Evolutionary conservation across 805 yeast genomes (phyloP).

Genomic region (Pichia membranifaciens): DNA sequence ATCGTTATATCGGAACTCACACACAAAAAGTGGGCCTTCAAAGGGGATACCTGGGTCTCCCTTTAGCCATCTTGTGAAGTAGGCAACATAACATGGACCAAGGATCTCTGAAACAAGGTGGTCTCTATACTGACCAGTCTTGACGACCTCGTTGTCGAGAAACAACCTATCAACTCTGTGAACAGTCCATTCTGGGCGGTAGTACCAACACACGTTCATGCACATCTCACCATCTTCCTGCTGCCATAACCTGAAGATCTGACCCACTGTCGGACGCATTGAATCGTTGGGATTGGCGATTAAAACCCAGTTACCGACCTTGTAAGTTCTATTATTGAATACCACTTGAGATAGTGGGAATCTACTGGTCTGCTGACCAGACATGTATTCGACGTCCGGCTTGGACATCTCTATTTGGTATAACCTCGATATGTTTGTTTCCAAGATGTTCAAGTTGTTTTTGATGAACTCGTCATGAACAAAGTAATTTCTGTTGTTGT

Average conservation of each 20-base stretch:
- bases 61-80: slow-evolving; percentile 88
- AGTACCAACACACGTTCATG: slow-evolving; percentile 96
- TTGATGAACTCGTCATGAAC: slow-evolving; percentile 52
- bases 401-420: slow-evolving; percentile 66
- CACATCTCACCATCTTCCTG: slow-evolving; percentile 70
- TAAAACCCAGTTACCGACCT: slow-evolving; percentile 94
- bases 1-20: slow-evolving; percentile 93
- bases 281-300: slow-evolving; percentile 83
- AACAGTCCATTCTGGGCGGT: slow-evolving; percentile 96
- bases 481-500: slow-evolving; percentile 64
- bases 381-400: slow-evolving; percentile 73
- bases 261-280: slow-evolving; percentile 87
- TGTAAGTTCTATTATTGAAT: slow-evolving; percentile 65
- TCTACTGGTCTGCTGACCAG: slow-evolving; percentile 44
- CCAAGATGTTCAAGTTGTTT: slow-evolving; percentile 58
- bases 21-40: slow-evolving; percentile 83
- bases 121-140: slow-evolving; percentile 94
- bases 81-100: slow-evolving; percentile 92
- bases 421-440: slow-evolving; percentile 50
- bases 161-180: slow-evolving; percentile 87
- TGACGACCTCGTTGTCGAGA: slow-evolving; percentile 91
- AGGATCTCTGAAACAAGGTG: slow-evolving; percentile 83
- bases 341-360: slow-evolving; percentile 76
- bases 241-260: slow-evolving; percentile 89
- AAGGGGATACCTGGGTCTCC: slow-evolving; percentile 83